Percentiles rank a stretch among this genome's conserved stretches.
phyloP scores from a whole-genome alignment of 179 eudicot genomes.

The Sideroxylon spinosum region DNA sequence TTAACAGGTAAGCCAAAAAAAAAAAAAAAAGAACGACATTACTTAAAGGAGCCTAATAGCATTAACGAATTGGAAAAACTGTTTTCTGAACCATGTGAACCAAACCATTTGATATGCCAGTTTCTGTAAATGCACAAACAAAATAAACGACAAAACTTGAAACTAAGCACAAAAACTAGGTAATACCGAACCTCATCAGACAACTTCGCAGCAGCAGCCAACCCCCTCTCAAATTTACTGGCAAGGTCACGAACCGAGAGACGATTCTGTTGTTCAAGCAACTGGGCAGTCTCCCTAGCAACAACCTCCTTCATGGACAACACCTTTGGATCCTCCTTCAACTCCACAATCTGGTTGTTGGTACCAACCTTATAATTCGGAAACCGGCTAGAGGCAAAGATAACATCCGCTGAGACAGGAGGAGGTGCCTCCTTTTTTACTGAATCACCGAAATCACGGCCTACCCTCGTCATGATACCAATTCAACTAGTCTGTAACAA shows the following conservation, averaged over 20 bases:
- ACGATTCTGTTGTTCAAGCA: conserved; percentile 81
- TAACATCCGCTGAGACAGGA: conserved; percentile 76
- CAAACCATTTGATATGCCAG: background rate
- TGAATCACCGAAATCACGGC: conserved; percentile 45
- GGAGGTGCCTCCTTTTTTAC: conserved; percentile 54
- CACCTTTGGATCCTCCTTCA: conserved; percentile 47
- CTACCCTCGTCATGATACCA: conserved; percentile 57
- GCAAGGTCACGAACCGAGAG: conserved; percentile 94
- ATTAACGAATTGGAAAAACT: background rate
- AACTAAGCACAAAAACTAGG: background rate
- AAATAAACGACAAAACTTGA: background rate
- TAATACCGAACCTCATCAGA: conserved; percentile 69
- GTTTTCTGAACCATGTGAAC: background rate
- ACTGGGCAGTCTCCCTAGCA: conserved; percentile 65
- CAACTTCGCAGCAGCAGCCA: conserved; percentile 89
- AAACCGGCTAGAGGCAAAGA: conserved; percentile 63
- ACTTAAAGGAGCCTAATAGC: background rate
- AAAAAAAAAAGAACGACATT: background rate
- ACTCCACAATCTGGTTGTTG: conserved; percentile 62
- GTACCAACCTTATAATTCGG: conserved; percentile 78
- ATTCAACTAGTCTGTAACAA: conserved; percentile 20
- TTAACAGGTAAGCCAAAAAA: no score
- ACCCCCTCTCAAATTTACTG: conserved; percentile 83
- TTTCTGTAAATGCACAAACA: background rate
- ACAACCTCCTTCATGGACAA: conserved; percentile 76